A percentile compares a stretch with the other conserved stretches of the same genome.
phyloP scores from a whole-genome alignment of 768 basidiomycete species.

The Nidularia sp. region DNA sequence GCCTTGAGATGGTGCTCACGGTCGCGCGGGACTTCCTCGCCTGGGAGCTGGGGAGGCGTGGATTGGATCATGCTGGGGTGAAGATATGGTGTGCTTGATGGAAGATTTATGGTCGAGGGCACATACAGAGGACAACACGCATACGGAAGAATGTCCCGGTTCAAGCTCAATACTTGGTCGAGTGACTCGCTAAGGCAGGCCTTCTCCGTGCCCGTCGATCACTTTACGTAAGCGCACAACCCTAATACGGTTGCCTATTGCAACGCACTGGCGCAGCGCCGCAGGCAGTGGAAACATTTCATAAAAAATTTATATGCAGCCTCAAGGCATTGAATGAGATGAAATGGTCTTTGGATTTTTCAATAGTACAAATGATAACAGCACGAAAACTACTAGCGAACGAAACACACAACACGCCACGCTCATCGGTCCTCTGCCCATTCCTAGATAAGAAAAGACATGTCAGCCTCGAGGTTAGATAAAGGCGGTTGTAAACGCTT shows the following conservation, averaged over 20 bases:
- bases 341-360: background rate
- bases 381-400: slow-evolving; percentile 11
- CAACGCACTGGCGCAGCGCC: too few relatives aligned
- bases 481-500: slow-evolving; percentile 24
- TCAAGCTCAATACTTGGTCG: too few relatives aligned
- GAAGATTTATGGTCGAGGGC: background rate
- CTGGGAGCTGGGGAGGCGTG: slow-evolving; percentile 70
- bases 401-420: slow-evolving; percentile 7
- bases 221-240: too few relatives aligned
- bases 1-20: slow-evolving; percentile 64
- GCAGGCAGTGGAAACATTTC: too few relatives aligned
- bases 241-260: too few relatives aligned
- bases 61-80: slow-evolving; percentile 11
- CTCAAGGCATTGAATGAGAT: background rate
- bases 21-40: slow-evolving; percentile 46
- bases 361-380: slow-evolving; percentile 14
- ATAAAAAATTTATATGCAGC: background rate
- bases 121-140: background rate
- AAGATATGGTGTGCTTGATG: background rate
- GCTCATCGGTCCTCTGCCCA: slow-evolving; percentile 88
- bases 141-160: background rate
- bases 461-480: background rate
- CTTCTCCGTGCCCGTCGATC: too few relatives aligned
- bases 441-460: slow-evolving; percentile 49
- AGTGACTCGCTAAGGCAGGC: too few relatives aligned